phyloP scores from a whole-genome alignment of 768 basidiomycete genomes.

The Tylopilus subfusipes region DNA sequence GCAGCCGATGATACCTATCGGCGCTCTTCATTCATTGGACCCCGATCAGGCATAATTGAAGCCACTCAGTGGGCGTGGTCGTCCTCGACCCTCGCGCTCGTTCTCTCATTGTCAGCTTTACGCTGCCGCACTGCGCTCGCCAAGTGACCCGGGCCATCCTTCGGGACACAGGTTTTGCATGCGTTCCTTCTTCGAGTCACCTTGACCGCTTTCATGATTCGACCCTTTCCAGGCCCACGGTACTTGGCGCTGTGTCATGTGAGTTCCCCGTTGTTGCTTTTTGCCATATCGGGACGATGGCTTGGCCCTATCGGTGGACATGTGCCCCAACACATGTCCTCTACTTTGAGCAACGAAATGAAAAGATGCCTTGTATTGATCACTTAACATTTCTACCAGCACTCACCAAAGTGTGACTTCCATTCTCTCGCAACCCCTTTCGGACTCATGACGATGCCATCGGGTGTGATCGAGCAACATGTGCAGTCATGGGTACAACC shows the following conservation, averaged over 20 bases:
- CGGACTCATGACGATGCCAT: slow-evolving; percentile 19
- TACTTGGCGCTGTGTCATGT: neutral
- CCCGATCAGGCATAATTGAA: slow-evolving; percentile 7
- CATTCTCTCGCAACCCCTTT: slow-evolving; percentile 23
- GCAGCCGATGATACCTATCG: slow-evolving; percentile 14
- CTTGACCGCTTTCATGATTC: neutral
- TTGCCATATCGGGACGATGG: slow-evolving; percentile 14
- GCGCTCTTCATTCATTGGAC: slow-evolving; percentile 2
- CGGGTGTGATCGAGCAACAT: slow-evolving; percentile 20
- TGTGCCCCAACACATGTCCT: slow-evolving; percentile 19
- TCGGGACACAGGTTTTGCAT: neutral
- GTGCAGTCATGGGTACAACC: slow-evolving; percentile 8
- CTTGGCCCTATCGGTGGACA: slow-evolving; percentile 13
- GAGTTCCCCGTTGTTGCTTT: slow-evolving; percentile 24
- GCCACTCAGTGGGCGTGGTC: neutral
- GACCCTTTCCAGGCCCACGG: slow-evolving; percentile 7
- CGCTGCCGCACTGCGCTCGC: neutral
- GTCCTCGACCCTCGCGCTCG: neutral
- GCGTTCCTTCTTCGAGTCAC: neutral
- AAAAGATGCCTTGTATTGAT: slow-evolving; percentile 26
- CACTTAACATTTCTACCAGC: slow-evolving; percentile 12
- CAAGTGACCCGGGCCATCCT: neutral
- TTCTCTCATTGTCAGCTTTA: neutral
- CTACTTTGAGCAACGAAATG: slow-evolving; percentile 11
- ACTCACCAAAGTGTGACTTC: slow-evolving; percentile 16